Percentiles rank a stretch among this genome's conserved stretches.
Evolutionary conservation across 208 protist species (phyloP).

Genomic region (Herpetomonas samuelpessoai): DNA sequence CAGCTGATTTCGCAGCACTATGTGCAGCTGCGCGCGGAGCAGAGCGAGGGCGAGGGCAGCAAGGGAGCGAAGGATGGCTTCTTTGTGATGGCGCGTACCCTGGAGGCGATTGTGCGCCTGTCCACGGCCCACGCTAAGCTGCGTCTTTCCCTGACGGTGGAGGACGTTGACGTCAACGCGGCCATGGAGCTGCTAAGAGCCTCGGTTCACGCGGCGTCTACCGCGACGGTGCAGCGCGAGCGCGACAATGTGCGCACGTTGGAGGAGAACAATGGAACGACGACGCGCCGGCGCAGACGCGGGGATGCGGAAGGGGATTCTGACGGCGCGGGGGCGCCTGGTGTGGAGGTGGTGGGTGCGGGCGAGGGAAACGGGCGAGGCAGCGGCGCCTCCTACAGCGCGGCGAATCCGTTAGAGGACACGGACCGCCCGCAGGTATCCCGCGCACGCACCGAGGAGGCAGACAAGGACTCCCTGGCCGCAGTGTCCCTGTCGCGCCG

Average conservation of each 20-base stretch:
- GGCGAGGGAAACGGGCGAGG: background rate
- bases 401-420: background rate
- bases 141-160: conserved; percentile 79
- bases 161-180: conserved; percentile 81
- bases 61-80: conserved; percentile 53
- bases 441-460: background rate
- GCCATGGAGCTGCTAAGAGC: conserved; percentile 83
- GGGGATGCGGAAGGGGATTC: background rate
- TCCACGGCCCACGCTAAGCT: conserved; percentile 95
- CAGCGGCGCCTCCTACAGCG: background rate
- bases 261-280: conserved; percentile 22
- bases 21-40: conserved; percentile 86
- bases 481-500: conserved; percentile 24
- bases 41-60: conserved; percentile 53
- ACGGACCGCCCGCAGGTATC: background rate
- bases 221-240: conserved; percentile 59
- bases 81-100: conserved; percentile 94
- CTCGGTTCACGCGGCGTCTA: conserved; percentile 77
- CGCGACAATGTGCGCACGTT: conserved; percentile 56
- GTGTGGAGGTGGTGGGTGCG: conserved; percentile 2
- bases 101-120: conserved; percentile 97
- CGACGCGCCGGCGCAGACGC: background rate
- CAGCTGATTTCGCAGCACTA: conserved; percentile 89
- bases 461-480: conserved; percentile 7
- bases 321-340: background rate